Percentiles rank a stretch among this genome's conserved stretches.
Evolutionary conservation across 2,329 filamentous ascomycete genomes (phyloP).

Genomic region (Alternaria infectoria): DNA sequence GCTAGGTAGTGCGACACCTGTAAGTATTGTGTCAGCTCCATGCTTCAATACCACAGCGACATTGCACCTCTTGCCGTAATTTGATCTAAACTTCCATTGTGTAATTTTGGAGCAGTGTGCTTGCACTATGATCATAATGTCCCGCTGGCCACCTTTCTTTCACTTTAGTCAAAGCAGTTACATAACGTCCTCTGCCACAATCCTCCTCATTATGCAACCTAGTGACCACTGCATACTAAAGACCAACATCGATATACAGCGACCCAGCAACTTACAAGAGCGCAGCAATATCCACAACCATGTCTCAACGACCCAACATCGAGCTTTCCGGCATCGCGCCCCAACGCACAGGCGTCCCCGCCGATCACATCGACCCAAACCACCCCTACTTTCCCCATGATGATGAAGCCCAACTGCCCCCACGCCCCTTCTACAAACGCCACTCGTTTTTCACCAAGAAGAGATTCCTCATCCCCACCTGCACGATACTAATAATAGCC

Average conservation of each 20-base stretch:
- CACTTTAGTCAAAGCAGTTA: not conserved
- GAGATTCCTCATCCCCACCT: not conserved
- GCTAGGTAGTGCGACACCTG: not conserved
- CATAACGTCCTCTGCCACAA: not conserved
- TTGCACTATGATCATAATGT: not conserved
- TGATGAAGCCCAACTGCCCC: not conserved
- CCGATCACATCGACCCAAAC: constrained; percentile 4
- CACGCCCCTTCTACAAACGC: not conserved
- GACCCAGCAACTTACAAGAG: not conserved
- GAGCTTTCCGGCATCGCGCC: not conserved
- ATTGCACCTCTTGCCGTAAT: accelerated
- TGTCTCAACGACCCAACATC: not conserved
- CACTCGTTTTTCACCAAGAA: not conserved
- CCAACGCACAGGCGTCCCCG: constrained; percentile 1
- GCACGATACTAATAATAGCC: not conserved
- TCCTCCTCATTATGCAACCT: not conserved
- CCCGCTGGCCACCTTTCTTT: not conserved
- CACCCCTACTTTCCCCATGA: constrained; percentile 6
- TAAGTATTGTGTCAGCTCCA: not conserved
- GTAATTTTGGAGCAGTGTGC: not conserved
- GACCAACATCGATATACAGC: not conserved
- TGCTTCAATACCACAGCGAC: not conserved
- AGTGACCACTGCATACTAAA: not conserved
- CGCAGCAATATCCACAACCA: not conserved
- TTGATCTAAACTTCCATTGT: not conserved